These are phyloP conservation scores for Glycine latifolia DNA, from an alignment of 306 rosid genomes.

Conservation along the genomic window DNA sequence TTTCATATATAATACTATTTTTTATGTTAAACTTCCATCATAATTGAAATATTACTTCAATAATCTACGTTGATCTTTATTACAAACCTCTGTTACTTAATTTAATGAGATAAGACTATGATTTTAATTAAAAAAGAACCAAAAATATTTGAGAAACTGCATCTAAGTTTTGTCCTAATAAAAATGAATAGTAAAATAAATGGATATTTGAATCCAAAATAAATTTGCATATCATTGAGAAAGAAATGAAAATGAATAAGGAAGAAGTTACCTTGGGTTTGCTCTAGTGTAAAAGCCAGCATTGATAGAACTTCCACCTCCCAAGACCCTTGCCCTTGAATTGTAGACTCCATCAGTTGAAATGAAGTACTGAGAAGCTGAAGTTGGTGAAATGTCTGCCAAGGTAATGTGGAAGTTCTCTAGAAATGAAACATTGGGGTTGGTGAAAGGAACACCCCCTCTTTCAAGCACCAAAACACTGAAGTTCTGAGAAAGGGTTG, in stretches of 20 bases:
- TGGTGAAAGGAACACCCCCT: slow-evolving; percentile 87
- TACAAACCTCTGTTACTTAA: too few species aligned
- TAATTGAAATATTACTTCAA: too few species aligned
- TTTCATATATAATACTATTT: too few species aligned
- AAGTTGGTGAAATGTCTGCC: slow-evolving; percentile 75
- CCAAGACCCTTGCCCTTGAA: slow-evolving; percentile 83
- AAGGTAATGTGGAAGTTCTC: slow-evolving; percentile 76
- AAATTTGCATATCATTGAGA: too few species aligned
- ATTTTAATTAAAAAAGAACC: too few species aligned
- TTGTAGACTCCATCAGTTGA: slow-evolving; percentile 89
- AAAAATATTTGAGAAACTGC: too few species aligned
- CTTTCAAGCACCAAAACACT: slow-evolving; percentile 81
- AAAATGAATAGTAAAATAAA: neutral
- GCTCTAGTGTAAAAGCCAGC: slow-evolving; percentile 99
- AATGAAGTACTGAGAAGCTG: slow-evolving; percentile 80
- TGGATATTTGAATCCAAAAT: too few species aligned
- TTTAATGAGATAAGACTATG: too few species aligned
- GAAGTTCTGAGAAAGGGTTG: slow-evolving; percentile 82
- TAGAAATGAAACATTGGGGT: slow-evolving; percentile 75
- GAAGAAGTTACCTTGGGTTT: slow-evolving; percentile 52
- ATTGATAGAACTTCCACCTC: slow-evolving; percentile 84
- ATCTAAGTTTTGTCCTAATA: too few species aligned
- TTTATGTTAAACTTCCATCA: too few species aligned
- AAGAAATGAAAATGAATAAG: neutral
- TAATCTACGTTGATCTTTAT: too few species aligned